These are phyloP conservation scores for Cercophora sp. DNA, from an alignment of 495 filamentous ascomycete genomes.

Conservation along the genomic window DNA sequence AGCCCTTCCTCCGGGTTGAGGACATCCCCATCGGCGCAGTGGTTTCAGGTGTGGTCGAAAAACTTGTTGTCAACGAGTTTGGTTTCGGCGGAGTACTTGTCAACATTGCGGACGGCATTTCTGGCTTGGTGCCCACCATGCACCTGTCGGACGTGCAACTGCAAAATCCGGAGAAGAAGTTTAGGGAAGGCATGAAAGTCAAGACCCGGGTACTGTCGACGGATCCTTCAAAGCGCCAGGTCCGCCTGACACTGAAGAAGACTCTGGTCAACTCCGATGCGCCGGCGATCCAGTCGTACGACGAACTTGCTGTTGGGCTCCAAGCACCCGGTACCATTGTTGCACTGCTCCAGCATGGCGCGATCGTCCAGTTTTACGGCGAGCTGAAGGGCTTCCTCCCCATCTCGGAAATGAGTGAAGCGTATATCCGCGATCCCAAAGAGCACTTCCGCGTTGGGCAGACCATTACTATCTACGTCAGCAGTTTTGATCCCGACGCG, in stretches of 20 bases:
- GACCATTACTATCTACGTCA: slow-evolving; percentile 79
- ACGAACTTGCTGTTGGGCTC: slow-evolving; percentile 61
- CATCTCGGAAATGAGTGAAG: slow-evolving; percentile 94
- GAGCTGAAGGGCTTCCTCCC: slow-evolving; percentile 78
- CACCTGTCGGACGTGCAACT: slow-evolving; percentile 85
- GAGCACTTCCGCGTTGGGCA: slow-evolving; percentile 89
- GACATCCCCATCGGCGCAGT: slow-evolving; percentile 79
- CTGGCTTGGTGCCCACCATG: slow-evolving; percentile 78
- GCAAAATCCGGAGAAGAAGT: slow-evolving; percentile 93
- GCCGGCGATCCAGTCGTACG: slow-evolving; percentile 69
- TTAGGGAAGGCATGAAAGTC: slow-evolving; percentile 79
- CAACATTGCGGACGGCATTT: slow-evolving; percentile 77
- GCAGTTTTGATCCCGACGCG: slow-evolving; percentile 69
- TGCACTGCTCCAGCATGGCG: slow-evolving; percentile 70
- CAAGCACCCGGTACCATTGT: slow-evolving; percentile 82
- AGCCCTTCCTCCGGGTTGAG: slow-evolving; percentile 83
- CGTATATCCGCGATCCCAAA: slow-evolving; percentile 81
- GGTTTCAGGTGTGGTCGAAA: slow-evolving; percentile 81
- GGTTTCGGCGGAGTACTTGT: slow-evolving; percentile 79
- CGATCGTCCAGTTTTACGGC: slow-evolving; percentile 91
- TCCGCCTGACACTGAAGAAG: slow-evolving; percentile 92
- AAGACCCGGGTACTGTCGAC: slow-evolving; percentile 80
- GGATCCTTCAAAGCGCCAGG: slow-evolving; percentile 67
- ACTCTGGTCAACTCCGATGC: slow-evolving; percentile 83
- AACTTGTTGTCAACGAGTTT: slow-evolving; percentile 65